Percentiles rank a stretch among this genome's conserved stretches.
Conservation (phyloP, 441 rosid species). For the Bocquillonia castaneifolia region DNA sequence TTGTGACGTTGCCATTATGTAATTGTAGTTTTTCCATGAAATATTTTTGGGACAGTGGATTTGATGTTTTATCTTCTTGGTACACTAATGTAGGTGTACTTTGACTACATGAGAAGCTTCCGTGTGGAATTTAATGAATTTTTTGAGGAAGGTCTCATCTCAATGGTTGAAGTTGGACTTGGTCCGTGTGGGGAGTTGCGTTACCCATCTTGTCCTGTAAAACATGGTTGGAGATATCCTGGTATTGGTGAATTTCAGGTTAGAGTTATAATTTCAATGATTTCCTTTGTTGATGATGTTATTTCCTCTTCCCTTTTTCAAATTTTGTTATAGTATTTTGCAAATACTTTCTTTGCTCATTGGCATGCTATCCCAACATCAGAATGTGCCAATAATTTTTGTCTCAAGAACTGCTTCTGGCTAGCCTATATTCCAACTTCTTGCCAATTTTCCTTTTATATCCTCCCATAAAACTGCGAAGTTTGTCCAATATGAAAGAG, state of each 20-base stretch:
- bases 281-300: conserved; percentile 7
- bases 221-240: conserved; percentile 99
- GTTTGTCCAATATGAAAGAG: neutral
- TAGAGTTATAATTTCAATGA: neutral
- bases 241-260: conserved; percentile 99
- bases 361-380: neutral
- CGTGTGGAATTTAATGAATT: conserved; percentile 81
- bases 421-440: neutral
- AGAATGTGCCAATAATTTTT: neutral
- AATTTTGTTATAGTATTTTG: neutral
- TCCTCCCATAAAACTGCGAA: neutral
- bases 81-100: conserved; percentile 71
- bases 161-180: conserved; percentile 88
- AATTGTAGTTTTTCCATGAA: neutral
- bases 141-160: conserved; percentile 60
- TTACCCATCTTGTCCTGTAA: conserved; percentile 92
- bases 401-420: neutral
- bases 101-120: conserved; percentile 97
- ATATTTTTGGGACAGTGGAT: conserved; percentile 3
- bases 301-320: neutral
- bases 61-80: conserved; percentile 22
- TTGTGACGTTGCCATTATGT: conserved; percentile 4
- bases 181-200: conserved; percentile 97
- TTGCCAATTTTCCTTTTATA: neutral
- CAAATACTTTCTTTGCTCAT: neutral